A percentile compares a stretch with the other conserved stretches of the same genome.
These are phyloP conservation scores for Polytrichum formosum DNA, from an alignment of 225 moss, liverwort and hornwort genomes.

Conservation along the genomic window DNA sequence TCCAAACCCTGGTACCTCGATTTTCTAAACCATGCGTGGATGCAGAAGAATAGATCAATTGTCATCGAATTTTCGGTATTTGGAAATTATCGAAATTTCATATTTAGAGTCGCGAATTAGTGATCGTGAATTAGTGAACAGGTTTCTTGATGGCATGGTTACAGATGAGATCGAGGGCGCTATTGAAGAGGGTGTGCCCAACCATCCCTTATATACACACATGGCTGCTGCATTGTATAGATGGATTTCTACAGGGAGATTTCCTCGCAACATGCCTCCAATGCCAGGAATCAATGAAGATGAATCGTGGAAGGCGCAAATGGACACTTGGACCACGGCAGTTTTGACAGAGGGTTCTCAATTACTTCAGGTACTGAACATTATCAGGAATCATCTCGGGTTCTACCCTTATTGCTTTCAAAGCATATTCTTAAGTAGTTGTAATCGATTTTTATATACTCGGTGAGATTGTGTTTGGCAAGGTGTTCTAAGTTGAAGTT, in stretches of 20 bases:
- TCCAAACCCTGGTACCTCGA: background rate
- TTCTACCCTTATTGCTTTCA: too few relatives aligned
- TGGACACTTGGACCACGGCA: constrained; percentile 53
- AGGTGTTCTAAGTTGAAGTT: too few relatives aligned
- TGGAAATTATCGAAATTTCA: background rate
- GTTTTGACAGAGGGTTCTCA: constrained; percentile 55
- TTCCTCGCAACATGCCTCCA: constrained; percentile 60
- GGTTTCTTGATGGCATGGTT: background rate
- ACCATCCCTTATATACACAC: constrained; percentile 69
- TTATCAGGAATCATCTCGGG: background rate
- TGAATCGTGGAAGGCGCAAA: constrained; percentile 34
- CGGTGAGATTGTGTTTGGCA: too few relatives aligned
- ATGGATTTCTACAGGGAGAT: constrained; percentile 54
- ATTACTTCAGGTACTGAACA: constrained; percentile 54
- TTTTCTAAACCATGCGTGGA: background rate
- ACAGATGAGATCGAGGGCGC: constrained; percentile 33
- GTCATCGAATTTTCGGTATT: background rate
- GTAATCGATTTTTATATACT: too few relatives aligned
- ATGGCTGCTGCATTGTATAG: constrained; percentile 55
- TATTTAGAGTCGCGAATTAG: background rate
- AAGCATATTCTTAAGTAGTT: too few relatives aligned
- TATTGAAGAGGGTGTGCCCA: constrained; percentile 54
- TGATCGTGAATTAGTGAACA: background rate
- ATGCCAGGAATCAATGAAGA: constrained; percentile 73
- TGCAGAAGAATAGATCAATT: background rate